These are phyloP conservation scores for Aureobasidium vineae DNA, from an alignment of 2,329 filamentous ascomycete genomes.

Conservation along the genomic window DNA sequence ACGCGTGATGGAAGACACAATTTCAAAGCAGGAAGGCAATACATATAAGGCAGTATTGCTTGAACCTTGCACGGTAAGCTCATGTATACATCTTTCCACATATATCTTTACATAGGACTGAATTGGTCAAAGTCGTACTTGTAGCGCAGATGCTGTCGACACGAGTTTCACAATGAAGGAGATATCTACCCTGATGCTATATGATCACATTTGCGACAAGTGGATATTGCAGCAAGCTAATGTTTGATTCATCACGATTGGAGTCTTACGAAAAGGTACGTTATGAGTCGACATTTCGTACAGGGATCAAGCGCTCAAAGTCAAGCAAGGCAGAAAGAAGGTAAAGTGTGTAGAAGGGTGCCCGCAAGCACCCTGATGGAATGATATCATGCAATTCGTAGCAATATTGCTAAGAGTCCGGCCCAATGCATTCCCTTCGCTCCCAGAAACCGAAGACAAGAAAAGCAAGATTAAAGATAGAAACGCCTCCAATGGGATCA, in stretches of 20 bases:
- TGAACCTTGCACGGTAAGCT: not conserved
- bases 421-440: slow-evolving; percentile 17
- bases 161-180: not conserved
- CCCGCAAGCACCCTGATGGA: slow-evolving; percentile 13
- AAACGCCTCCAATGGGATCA: slow-evolving; percentile 14
- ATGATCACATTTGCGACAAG: not conserved
- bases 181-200: not conserved
- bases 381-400: slow-evolving; percentile 26
- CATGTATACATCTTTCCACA: not conserved
- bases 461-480: slow-evolving; percentile 4
- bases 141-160: not conserved
- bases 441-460: not conserved
- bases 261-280: not conserved
- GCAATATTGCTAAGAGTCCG: slow-evolving; percentile 22
- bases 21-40: not conserved
- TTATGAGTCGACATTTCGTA: not conserved
- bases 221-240: not conserved
- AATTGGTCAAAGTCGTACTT: not conserved
- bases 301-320: not conserved
- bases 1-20: not conserved
- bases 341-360: not conserved
- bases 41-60: not conserved
- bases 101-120: no score
- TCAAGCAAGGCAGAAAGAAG: not conserved
- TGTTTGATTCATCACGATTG: not conserved